Evolutionary conservation across 2,329 filamentous ascomycete genomes (phyloP).

Genomic region (Sporothrix variecibatus): DNA sequence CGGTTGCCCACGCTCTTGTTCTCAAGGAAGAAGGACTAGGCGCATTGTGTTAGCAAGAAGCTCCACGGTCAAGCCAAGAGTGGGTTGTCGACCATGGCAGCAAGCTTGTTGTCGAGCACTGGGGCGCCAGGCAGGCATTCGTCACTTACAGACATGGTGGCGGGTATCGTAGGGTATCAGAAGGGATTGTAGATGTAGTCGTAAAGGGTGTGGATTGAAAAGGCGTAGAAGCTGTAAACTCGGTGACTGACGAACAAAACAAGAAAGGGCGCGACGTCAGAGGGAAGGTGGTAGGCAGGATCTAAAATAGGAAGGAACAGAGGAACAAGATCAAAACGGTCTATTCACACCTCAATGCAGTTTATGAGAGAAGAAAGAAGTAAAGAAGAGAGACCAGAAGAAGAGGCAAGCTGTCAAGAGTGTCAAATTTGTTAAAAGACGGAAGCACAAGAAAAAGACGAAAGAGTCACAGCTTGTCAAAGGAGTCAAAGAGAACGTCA

Average conservation of each 20-base stretch:
- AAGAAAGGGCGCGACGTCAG: not conserved
- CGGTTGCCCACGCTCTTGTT: slow-evolving; percentile 79
- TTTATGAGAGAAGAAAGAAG: not conserved
- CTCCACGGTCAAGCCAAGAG: not conserved
- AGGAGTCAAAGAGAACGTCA: slow-evolving; percentile 11
- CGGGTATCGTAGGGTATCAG: not conserved
- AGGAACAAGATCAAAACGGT: not conserved
- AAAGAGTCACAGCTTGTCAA: slow-evolving; percentile 28
- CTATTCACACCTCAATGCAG: slow-evolving; percentile 36
- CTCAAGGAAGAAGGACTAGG: slow-evolving; percentile 68
- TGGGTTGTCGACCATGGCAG: not conserved
- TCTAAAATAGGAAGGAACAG: not conserved
- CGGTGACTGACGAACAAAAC: not conserved
- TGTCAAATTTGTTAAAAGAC: not conserved
- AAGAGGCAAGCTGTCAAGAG: not conserved
- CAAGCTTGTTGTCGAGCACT: not conserved
- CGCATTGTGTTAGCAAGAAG: not conserved
- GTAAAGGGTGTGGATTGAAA: not conserved
- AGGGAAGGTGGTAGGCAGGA: not conserved
- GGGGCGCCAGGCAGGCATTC: not conserved
- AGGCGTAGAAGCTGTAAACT: not conserved
- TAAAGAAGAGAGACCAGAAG: not conserved
- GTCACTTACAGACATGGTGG: slow-evolving; percentile 17
- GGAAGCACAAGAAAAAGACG: not conserved
- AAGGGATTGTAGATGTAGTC: not conserved